A percentile compares a stretch with the other conserved stretches of the same genome.
Conservation (phyloP, 306 rosid species). For the Cajanus cajan region DNA sequence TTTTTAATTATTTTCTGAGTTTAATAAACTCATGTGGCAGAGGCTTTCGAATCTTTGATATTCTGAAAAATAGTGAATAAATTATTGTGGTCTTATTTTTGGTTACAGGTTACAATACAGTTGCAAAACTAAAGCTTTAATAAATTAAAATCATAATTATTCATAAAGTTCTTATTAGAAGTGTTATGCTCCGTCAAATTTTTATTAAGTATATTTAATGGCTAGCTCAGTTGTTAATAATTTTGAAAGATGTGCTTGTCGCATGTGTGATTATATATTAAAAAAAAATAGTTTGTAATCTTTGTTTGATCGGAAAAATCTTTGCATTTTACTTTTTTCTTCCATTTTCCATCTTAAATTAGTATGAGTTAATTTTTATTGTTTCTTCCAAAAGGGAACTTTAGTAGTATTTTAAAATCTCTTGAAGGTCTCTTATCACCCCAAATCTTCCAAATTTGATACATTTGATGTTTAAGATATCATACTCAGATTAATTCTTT, state of each 20-base stretch:
- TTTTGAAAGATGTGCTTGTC: neutral
- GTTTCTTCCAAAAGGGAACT: neutral
- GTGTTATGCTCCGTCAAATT: neutral
- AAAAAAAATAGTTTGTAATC: neutral
- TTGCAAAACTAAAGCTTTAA: neutral
- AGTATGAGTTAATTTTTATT: neutral
- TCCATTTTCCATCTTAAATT: neutral
- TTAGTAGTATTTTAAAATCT: neutral
- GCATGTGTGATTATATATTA: neutral
- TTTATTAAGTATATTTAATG: neutral
- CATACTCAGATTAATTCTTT: neutral
- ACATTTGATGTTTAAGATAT: neutral
- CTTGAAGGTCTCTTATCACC: no score
- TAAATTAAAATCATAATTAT: neutral
- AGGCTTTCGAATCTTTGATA: neutral
- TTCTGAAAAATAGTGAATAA: neutral
- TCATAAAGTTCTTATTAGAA: neutral
- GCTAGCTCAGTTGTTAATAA: neutral
- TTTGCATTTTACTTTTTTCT: conserved; percentile 9
- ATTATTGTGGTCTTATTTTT: neutral
- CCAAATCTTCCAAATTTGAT: neutral
- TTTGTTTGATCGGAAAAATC: neutral
- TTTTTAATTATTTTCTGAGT: neutral
- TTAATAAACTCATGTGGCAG: neutral
- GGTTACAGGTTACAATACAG: neutral